These are phyloP conservation scores for Posidonia australis DNA, from an alignment of 106 monocot species.

Conservation along the genomic window DNA sequence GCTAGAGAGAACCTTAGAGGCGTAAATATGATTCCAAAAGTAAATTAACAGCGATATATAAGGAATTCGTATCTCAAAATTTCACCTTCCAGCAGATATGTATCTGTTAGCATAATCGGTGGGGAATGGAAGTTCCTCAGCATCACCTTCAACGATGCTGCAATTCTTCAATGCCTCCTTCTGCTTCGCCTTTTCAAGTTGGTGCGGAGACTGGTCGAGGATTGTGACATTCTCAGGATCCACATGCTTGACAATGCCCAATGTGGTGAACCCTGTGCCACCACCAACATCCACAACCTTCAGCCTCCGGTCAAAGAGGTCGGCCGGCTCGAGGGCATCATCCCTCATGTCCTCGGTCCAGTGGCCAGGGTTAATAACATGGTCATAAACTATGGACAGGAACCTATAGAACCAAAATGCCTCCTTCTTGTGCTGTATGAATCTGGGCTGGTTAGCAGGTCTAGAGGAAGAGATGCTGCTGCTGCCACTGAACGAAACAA, in stretches of 20 bases:
- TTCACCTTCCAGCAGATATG: slow-evolving; percentile 88
- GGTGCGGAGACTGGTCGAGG: slow-evolving; percentile 93
- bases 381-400: slow-evolving; percentile 90
- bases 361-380: slow-evolving; percentile 82
- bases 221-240: slow-evolving; percentile 81
- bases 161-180: slow-evolving; percentile 84
- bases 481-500: not conserved
- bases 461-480: slow-evolving; percentile 48
- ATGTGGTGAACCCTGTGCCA: slow-evolving; percentile 85
- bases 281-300: slow-evolving; percentile 94
- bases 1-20: no score
- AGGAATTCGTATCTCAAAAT: not conserved
- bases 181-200: slow-evolving; percentile 73
- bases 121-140: slow-evolving; percentile 85
- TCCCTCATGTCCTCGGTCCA: slow-evolving; percentile 99
- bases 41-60: not conserved
- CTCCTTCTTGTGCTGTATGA: slow-evolving; percentile 98
- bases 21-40: no score
- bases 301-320: slow-evolving; percentile 41
- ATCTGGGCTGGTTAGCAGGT: slow-evolving; percentile 65
- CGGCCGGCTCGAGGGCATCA: slow-evolving; percentile 86
- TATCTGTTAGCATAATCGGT: slow-evolving; percentile 74
- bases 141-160: slow-evolving; percentile 85
- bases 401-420: slow-evolving; percentile 99
- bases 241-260: slow-evolving; percentile 80